Evolutionary conservation across 2,329 filamentous ascomycete genomes (phyloP), one percentile per base, ranked within the genome.

Genomic region (Xylaria sp.): DNA sequence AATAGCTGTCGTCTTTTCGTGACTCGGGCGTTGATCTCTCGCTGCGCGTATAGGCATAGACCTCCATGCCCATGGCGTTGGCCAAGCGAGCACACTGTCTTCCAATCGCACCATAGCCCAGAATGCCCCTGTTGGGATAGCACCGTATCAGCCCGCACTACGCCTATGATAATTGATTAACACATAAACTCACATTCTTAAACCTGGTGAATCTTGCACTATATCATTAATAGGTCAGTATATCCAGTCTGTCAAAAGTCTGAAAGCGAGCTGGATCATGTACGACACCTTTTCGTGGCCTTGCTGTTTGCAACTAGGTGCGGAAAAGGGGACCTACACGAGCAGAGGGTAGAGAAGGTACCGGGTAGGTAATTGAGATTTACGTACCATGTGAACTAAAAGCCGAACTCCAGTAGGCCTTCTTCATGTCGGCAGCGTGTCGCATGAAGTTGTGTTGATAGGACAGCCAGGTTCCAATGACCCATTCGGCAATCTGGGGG

Each of bases 41-140:
- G 1, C 76, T 78, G 1, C 84, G 84, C 2, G 87, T 90, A 70
- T 85, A 88, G 0, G 87, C 87, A 57, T 87, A 74, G 0, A 90
- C 81, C 39, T 82, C 76, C 80, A 87, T 86, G 11, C 86, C 86
- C 63, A 87, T 69, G 5, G 82, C 79, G 9, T 74, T 75, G 7
- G 78, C 78, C 11, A 87, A 75, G 4, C 70, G 68, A 1, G 72
- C 75, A 22, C 66, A 66, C 50, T 76, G 71, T 13, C 74, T 63
- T 5, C 74, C 74, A 48, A 77, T 76, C 24, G 70, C 69, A 9
- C 75, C 74, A 56, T 77, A 77, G 16, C 74, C 74, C n/a, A 76
- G 65, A 22, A 76, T 67, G 16, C 70, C 69, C 17, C 68, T 70
- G 50, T 17, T 11, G 16, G 39, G 42, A 20, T 38, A 11, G 34